Base-by-base conservation (phyloP, 371 early-diverging fungal species). In the Apophysomyces variabilis region DNA sequence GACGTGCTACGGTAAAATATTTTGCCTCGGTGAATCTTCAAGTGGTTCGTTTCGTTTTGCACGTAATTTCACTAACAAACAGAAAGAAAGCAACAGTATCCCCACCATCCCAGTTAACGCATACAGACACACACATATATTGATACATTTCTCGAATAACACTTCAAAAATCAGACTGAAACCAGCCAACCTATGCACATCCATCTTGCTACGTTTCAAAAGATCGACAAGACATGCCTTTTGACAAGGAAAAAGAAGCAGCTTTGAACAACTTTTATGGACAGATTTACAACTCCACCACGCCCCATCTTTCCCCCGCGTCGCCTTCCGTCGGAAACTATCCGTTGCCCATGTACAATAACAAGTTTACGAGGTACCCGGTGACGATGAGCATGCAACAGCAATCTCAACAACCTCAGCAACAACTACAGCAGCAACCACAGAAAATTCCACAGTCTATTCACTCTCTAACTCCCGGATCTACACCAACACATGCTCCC, bases 231-330 rank as follows among this genome's bases (percentile, higher is more conserved):
- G 46, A 18, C 58, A 67, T 67, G 72, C 67, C 72, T 50, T 72
- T 65, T 63, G 72, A 72, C 63, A 67, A 67, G 61, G 72, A 72
- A 58, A 72, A 64, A 47, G 72, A 72, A 62, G 47, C 62, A 21
- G 64, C 65, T 41, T 39, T 66, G 38, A 71, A 71, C 39, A 62
- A 61, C 38, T 72, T 61, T 41, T 62, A 66, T 47, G 61, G 65
- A 62, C 65, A 65, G 57, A 64, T 64, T 13, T 64, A 67, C 57
- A 64, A 65, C 60, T 66, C 85, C 1, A 76, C 78, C 26, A 79
- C 77, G 67, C 73, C 83, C 3, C 76, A 80, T 43, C 74, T 79
- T 14, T 80, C 83, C 4, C 73, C 80, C 37, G 73, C 80, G n/a
- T 65, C 69, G 39, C 77, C 82, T 16, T 76, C 78, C 26, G 70